A percentile compares a stretch with the other conserved stretches of the same genome.
Conservation (phyloP, 2,329 filamentous ascomycete genomes). For the Xylaria sp. region DNA sequence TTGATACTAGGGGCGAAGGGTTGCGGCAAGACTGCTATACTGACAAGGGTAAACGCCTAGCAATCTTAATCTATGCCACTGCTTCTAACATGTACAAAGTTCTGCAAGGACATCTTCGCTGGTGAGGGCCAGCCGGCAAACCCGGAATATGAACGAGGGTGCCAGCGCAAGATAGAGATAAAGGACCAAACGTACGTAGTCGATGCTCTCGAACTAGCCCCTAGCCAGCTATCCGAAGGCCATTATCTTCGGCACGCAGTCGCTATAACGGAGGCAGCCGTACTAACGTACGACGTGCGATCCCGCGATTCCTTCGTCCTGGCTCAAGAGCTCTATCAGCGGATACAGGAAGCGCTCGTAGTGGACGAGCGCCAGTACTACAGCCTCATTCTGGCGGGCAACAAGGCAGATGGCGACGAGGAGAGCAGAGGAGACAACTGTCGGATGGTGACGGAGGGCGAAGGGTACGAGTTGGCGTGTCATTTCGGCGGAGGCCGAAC, state of each 20-base stretch:
- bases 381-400: constrained; percentile 48
- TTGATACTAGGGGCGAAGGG: constrained; percentile 54
- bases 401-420: constrained; percentile 51
- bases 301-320: constrained; percentile 45
- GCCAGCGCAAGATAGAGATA: constrained; percentile 51
- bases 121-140: constrained; percentile 42
- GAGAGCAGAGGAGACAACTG: constrained; percentile 39
- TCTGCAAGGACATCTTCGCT: constrained; percentile 49
- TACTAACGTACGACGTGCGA: constrained; percentile 47
- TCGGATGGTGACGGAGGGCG: constrained; percentile 49
- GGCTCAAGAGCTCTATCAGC: constrained; percentile 32
- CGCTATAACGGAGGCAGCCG: constrained; percentile 55
- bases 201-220: constrained; percentile 53
- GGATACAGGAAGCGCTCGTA: constrained; percentile 46
- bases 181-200: constrained; percentile 50
- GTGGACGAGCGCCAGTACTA: constrained; percentile 31
- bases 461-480: constrained; percentile 48
- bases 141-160: constrained; percentile 48
- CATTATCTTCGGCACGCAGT: constrained; percentile 53
- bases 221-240: constrained; percentile 48
- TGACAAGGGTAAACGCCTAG: constrained; percentile 51
- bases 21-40: constrained; percentile 56
- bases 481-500: constrained; percentile 33
- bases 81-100: constrained; percentile 42
- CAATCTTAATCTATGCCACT: constrained; percentile 7